A percentile compares a stretch with the other conserved stretches of the same genome.
These are phyloP conservation scores for Chenopodium suecicum DNA, from an alignment of 148 eudicot genomes.

Conservation along the genomic window DNA sequence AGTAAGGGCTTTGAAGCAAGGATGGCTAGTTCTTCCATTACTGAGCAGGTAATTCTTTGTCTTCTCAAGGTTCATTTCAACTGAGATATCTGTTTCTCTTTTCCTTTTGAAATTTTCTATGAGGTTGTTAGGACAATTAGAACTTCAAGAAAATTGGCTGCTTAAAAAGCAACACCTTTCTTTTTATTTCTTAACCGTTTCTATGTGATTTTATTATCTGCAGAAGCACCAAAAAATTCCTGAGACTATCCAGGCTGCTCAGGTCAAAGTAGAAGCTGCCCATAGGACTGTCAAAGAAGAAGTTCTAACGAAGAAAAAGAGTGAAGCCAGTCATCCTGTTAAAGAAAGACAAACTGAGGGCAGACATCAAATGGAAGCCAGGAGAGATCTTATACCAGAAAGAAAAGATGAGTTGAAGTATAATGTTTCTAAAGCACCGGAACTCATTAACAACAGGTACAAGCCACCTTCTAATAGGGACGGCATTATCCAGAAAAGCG, in stretches of 20 bases:
- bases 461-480: conserved; percentile 32
- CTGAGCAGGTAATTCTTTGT: conserved; percentile 46
- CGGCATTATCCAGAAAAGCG: conserved; percentile 31
- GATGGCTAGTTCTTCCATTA: conserved; percentile 52
- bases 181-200: background rate
- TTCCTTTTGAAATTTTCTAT: background rate
- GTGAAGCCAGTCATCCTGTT: conserved; percentile 24
- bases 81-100: background rate
- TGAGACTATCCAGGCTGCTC: conserved; percentile 29
- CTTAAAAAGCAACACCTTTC: background rate
- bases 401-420: conserved; percentile 39
- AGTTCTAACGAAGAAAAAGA: conserved; percentile 30
- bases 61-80: background rate
- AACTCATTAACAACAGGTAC: conserved; percentile 19
- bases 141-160: background rate
- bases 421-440: conserved; percentile 30
- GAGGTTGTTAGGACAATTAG: background rate
- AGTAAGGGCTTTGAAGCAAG: conserved; percentile 62
- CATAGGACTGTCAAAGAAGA: conserved; percentile 30
- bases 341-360: conserved; percentile 29
- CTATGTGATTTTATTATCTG: background rate
- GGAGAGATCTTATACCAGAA: conserved; percentile 24
- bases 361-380: conserved; percentile 23
- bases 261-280: conserved; percentile 28
- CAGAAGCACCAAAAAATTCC: conserved; percentile 41